Evolutionary conservation across 257 asterid genomes (phyloP).

Genomic region (Mitragyna speciosa): DNA sequence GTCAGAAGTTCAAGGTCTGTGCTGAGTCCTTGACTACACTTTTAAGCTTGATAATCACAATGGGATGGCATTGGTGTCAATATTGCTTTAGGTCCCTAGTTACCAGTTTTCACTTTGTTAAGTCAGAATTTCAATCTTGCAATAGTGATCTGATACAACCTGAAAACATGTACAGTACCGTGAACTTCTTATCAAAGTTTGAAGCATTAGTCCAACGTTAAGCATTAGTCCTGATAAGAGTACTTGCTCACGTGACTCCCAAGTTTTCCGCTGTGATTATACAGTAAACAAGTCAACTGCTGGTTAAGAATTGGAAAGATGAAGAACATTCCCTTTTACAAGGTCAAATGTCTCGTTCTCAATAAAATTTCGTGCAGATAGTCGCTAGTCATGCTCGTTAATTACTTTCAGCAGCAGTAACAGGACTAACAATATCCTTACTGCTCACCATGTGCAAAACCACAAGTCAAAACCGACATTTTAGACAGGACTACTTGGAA

Average conservation of each 20-base stretch:
- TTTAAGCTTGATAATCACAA: too few relatives aligned
- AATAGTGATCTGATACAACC: too few relatives aligned
- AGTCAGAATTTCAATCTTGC: too few relatives aligned
- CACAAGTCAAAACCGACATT: neutral
- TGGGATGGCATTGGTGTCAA: too few relatives aligned
- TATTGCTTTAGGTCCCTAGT: too few relatives aligned
- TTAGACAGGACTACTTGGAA: neutral
- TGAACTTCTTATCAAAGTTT: too few relatives aligned
- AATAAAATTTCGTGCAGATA: neutral
- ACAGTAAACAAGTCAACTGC: neutral
- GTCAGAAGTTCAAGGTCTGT: too few relatives aligned
- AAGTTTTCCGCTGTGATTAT: neutral
- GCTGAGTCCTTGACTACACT: too few relatives aligned
- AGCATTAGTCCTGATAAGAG: too few relatives aligned
- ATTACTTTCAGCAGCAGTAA: neutral
- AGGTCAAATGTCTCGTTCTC: neutral
- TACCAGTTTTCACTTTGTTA: too few relatives aligned
- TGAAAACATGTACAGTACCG: too few relatives aligned
- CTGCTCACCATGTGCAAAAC: neutral
- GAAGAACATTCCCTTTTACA: conserved; percentile 1
- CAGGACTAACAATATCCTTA: neutral
- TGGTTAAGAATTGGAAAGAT: neutral
- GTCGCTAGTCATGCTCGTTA: neutral
- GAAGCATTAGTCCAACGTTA: neutral
- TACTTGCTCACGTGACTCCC: neutral